These are phyloP conservation scores for Aspergillus sp. DNA, from an alignment of 2,329 filamentous ascomycete genomes.

Conservation along the genomic window DNA sequence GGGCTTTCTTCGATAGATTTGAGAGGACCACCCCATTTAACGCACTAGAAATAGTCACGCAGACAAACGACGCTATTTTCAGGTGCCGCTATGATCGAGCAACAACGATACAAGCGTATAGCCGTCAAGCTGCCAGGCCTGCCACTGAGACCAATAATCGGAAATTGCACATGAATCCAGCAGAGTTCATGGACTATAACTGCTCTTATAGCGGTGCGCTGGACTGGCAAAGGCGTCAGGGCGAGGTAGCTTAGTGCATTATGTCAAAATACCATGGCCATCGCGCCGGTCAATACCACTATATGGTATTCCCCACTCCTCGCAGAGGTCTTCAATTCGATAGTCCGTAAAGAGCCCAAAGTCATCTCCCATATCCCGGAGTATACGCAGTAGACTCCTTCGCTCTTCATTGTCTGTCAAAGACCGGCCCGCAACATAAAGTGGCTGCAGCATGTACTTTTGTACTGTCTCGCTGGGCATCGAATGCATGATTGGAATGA, in stretches of 20 bases:
- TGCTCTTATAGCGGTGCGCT: constrained; percentile 34
- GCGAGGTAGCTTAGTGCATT: not conserved
- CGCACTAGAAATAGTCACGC: not conserved
- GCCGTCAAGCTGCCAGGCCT: constrained; percentile 43
- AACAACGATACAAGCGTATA: constrained; percentile 44
- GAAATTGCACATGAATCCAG: constrained; percentile 13
- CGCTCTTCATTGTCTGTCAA: constrained; percentile 6
- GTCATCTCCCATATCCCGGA: constrained; percentile 6
- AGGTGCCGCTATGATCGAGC: constrained; percentile 39
- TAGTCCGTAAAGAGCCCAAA: constrained; percentile 12
- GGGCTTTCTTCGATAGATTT: constrained; percentile 9
- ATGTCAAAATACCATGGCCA: not conserved
- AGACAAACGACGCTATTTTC: constrained; percentile 26
- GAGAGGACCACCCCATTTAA: not conserved
- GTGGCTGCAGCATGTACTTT: constrained; percentile 19
- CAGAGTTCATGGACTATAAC: constrained; percentile 3
- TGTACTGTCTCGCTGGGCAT: constrained; percentile 10
- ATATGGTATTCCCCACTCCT: constrained; percentile 9
- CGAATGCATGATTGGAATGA: constrained; percentile 13
- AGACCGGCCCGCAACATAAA: constrained; percentile 18
- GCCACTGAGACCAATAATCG: constrained; percentile 34
- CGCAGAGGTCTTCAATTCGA: constrained; percentile 6
- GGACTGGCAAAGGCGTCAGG: not conserved
- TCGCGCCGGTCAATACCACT: not conserved
- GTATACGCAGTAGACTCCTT: not conserved